Conservation (phyloP, 345 rosid species). For the Citrus inodora region DNA sequence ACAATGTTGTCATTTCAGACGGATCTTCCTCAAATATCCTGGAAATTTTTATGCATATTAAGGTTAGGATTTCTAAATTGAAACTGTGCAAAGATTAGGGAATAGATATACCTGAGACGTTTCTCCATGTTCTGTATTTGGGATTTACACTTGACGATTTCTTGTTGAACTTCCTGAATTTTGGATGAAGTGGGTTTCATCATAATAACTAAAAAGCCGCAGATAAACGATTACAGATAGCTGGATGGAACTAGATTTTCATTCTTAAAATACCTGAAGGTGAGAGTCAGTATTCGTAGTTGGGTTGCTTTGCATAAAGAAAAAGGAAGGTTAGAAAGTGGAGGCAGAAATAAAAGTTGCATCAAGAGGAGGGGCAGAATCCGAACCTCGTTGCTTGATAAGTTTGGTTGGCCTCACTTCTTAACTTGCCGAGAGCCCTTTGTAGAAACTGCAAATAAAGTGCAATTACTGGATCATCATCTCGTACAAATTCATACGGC, state of each 20-base stretch:
- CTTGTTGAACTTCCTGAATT: slow-evolving; percentile 30
- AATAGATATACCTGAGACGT: slow-evolving; percentile 30
- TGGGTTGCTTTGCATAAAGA: slow-evolving; percentile 8
- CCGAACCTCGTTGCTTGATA: slow-evolving; percentile 20
- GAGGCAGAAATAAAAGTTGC: no score
- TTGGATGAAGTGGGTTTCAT: not conserved
- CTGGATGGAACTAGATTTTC: not conserved
- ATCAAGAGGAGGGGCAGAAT: not conserved
- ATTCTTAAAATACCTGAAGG: slow-evolving; percentile 23
- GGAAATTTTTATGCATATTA: not conserved
- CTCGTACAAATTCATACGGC: not conserved
- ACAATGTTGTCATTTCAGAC: slow-evolving; percentile 26
- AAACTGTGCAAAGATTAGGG: no score
- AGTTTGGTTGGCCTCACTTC: slow-evolving; percentile 21
- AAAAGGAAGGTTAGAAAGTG: no score
- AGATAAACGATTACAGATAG: not conserved
- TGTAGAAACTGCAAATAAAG: slow-evolving; percentile 24
- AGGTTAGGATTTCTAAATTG: not conserved
- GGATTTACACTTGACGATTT: slow-evolving; percentile 21
- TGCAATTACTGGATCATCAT: not conserved
- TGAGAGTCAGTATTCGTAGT: slow-evolving; percentile 11
- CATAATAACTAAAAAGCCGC: not conserved
- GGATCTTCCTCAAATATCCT: slow-evolving; percentile 37
- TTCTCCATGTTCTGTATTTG: slow-evolving; percentile 28
- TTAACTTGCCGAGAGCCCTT: slow-evolving; percentile 29